Percentiles rank a stretch among this genome's conserved stretches.
Evolutionary conservation across 495 filamentous ascomycete genomes (phyloP).

Genomic region (Opeltia flavorubescens): DNA sequence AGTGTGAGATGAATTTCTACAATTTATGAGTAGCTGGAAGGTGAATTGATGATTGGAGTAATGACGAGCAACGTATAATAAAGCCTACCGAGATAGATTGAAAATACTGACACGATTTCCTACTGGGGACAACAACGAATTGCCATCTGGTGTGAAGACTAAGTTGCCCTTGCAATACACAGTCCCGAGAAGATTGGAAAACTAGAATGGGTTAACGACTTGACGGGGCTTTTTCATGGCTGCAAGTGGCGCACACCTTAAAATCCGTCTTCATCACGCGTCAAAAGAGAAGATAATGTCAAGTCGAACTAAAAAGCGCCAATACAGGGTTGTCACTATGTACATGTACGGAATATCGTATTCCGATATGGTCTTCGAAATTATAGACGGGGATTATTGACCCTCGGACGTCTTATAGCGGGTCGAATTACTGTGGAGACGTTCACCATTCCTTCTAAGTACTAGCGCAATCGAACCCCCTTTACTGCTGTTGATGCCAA

Average conservation of each 20-base stretch:
- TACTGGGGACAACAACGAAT: slow-evolving; percentile 88
- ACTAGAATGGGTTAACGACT: slow-evolving; percentile 33
- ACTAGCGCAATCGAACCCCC: background rate
- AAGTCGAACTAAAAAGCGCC: background rate
- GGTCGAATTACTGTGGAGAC: background rate
- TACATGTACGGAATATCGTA: background rate
- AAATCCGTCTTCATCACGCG: slow-evolving; percentile 87
- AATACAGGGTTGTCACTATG: background rate
- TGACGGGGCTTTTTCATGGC: background rate
- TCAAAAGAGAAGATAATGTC: background rate
- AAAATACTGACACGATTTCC: slow-evolving; percentile 93
- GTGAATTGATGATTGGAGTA: too few species aligned
- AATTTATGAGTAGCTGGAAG: background rate
- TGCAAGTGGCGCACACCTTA: slow-evolving; percentile 39
- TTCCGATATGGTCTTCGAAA: background rate
- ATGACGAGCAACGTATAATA: background rate
- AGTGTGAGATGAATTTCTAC: slow-evolving; percentile 88
- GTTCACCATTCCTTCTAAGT: background rate
- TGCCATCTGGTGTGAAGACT: slow-evolving; percentile 92
- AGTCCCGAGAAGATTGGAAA: slow-evolving; percentile 89
- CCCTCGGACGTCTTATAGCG: background rate
- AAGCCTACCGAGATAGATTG: slow-evolving; percentile 77
- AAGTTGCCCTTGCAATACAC: slow-evolving; percentile 96
- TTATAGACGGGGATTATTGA: too few species aligned
- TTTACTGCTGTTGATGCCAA: too few species aligned